These are phyloP conservation scores for Parachlorella kessleri DNA, from an alignment of 139 green algal species.

Conservation along the genomic window DNA sequence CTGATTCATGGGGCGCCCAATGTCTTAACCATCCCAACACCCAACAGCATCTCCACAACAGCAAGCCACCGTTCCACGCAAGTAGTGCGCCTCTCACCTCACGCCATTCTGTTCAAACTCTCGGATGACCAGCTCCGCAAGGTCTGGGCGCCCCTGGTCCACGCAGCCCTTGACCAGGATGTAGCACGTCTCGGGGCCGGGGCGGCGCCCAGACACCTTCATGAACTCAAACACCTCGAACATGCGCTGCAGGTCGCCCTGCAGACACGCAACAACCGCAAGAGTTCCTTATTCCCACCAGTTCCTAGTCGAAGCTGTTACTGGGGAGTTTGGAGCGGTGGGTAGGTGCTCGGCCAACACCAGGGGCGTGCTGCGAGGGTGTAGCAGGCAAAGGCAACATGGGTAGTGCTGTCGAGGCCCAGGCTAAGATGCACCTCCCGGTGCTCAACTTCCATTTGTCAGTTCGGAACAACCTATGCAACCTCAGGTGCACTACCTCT, in stretches of 20 bases:
- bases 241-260: slow-evolving; percentile 36
- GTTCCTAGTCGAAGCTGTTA: no score
- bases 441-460: no score
- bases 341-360: not conserved
- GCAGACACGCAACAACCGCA: not conserved
- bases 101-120: slow-evolving; percentile 44
- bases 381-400: not conserved
- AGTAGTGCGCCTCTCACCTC: not conserved
- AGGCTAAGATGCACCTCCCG: no score
- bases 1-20: no score
- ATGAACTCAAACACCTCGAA: slow-evolving; percentile 49
- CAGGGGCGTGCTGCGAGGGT: not conserved
- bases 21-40: no score
- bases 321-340: not conserved
- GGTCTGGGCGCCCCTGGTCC: slow-evolving; percentile 37
- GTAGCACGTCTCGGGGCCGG: slow-evolving; percentile 47
- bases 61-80: no score
- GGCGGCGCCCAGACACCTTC: slow-evolving; percentile 25
- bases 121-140: slow-evolving; percentile 24
- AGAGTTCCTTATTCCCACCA: no score
- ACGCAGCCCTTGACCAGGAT: slow-evolving; percentile 53
- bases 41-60: no score
- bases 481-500: no score
- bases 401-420: not conserved
- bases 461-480: no score